Conservation (phyloP, 805 yeast genomes). For the Metschnikowia gelsemii region DNA sequence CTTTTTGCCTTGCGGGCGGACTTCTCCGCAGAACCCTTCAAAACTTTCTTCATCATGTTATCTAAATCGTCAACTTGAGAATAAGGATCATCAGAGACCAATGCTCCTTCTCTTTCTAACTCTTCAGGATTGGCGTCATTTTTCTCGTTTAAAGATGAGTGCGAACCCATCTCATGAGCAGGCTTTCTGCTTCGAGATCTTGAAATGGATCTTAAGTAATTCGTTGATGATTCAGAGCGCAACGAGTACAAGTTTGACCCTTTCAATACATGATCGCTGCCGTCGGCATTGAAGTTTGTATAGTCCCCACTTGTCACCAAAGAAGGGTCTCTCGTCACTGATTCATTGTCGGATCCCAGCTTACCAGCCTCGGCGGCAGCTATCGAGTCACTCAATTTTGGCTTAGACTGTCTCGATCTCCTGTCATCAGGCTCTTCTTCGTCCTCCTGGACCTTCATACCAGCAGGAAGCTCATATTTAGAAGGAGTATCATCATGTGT, state of each 20-base stretch:
- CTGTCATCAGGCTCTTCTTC: slow-evolving; percentile 38
- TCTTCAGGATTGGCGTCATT: slow-evolving; percentile 37
- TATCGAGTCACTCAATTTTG: slow-evolving; percentile 46
- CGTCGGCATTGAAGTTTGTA: slow-evolving; percentile 45
- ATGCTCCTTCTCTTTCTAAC: slow-evolving; percentile 56
- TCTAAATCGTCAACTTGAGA: slow-evolving; percentile 49
- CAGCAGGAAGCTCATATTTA: slow-evolving; percentile 44
- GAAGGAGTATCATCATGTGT: slow-evolving; percentile 48
- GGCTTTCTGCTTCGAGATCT: slow-evolving; percentile 56
- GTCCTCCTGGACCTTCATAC: slow-evolving; percentile 25
- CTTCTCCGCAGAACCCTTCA: slow-evolving; percentile 19
- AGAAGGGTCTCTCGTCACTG: slow-evolving; percentile 34
- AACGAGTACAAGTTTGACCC: slow-evolving; percentile 28
- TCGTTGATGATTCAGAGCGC: slow-evolving; percentile 44
- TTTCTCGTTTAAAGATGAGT: slow-evolving; percentile 29
- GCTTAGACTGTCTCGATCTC: slow-evolving; percentile 40
- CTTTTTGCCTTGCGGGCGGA: slow-evolving; percentile 2
- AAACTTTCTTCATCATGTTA: slow-evolving; percentile 48
- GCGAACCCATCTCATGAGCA: slow-evolving; percentile 6
- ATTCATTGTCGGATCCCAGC: slow-evolving; percentile 8
- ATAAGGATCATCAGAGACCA: slow-evolving; percentile 50
- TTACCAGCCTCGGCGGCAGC: slow-evolving; percentile 39
- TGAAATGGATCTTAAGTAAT: slow-evolving; percentile 64
- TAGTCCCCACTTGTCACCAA: slow-evolving; percentile 48
- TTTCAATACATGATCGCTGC: slow-evolving; percentile 21